Evolutionary conservation across 2,329 filamentous ascomycete genomes (phyloP), one percentile per base, ranked within the genome.

Genomic region (Alternaria alternata): DNA sequence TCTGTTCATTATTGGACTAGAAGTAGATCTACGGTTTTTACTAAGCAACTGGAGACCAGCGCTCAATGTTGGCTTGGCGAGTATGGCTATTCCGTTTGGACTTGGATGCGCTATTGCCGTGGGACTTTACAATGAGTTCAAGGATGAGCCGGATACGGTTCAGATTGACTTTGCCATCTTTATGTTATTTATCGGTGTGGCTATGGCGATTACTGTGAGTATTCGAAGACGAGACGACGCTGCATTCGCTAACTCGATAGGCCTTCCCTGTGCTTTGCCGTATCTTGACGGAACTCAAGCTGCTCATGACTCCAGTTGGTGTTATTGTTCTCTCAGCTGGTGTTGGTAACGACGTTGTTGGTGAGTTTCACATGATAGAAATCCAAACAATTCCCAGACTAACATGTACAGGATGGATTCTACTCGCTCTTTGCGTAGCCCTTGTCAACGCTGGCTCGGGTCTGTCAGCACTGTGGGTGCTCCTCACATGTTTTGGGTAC

Each of bases 401-500:
- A 62, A 67, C 11, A 3, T 38, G n/a, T 41, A 9, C 22, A 78
- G 77, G 92, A 58, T 98, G 94, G 94, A 90, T 97, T 66, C 83
- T 98, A 16, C 88, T 98, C 24, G 94, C 94, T 0, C 89, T 98
- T 28, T 97, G 94, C 68, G 94, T 98, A 34, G 92, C 94, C 0
- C 85, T 98, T 26, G 94, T 97, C 71, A 98, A 98, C 74, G 93
- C 94, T 30, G 89, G 88, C 16, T 90, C 86, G 44, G 94, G 94
- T 0, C 78, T 98, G 20, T 89, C 92, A 0, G 93, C 94, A 0
- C 84, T 98, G 0, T 98, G 88, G 80, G 93, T 97, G 6, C 81
- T 98, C 6, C 84, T 98, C 12, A 88, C 89, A 24, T 89, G 87
- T 49, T 80, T 91, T 16, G 94, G 87, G 41, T 98, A 91, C 81